Conservation (phyloP, 768 basidiomycete genomes). For the Termitomyces sp. region DNA sequence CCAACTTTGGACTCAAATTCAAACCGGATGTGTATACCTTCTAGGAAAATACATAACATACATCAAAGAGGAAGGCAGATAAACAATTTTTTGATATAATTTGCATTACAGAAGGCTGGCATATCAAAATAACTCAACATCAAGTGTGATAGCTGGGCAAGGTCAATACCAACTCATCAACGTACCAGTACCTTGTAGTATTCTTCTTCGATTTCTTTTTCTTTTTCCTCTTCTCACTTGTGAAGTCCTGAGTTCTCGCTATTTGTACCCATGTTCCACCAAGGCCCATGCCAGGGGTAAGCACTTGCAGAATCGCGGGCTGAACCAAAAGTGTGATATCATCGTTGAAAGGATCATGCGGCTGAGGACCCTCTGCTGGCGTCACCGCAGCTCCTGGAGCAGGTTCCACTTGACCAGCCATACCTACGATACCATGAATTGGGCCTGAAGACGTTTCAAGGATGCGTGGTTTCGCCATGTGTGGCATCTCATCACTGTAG, state of each 20-base stretch:
- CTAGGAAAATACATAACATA: no score
- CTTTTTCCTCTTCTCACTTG: conserved; percentile 16
- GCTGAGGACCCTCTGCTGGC: conserved; percentile 13
- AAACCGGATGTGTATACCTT: no score
- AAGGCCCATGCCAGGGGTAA: conserved; percentile 53
- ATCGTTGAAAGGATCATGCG: conserved; percentile 50
- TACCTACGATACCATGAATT: conserved; percentile 16
- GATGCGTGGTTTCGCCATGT: conserved; percentile 30
- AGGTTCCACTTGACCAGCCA: conserved; percentile 9
- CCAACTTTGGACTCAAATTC: no score
- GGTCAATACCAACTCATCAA: conserved; percentile 32
- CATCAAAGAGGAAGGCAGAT: no score
- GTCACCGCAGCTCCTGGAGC: conserved; percentile 18
- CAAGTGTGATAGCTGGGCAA: conserved; percentile 31
- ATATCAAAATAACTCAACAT: not conserved
- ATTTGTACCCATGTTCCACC: conserved; percentile 69
- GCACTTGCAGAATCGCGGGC: conserved; percentile 31
- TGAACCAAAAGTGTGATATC: conserved; percentile 55
- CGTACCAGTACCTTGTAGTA: conserved; percentile 33
- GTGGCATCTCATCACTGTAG: conserved; percentile 23
- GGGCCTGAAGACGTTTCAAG: conserved; percentile 27
- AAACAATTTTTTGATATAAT: no score
- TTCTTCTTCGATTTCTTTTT: conserved; percentile 28
- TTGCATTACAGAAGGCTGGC: not conserved
- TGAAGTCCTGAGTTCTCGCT: conserved; percentile 28